Conservation (phyloP, 352 stramenopile genomes). For the Pythium guiyangense region DNA sequence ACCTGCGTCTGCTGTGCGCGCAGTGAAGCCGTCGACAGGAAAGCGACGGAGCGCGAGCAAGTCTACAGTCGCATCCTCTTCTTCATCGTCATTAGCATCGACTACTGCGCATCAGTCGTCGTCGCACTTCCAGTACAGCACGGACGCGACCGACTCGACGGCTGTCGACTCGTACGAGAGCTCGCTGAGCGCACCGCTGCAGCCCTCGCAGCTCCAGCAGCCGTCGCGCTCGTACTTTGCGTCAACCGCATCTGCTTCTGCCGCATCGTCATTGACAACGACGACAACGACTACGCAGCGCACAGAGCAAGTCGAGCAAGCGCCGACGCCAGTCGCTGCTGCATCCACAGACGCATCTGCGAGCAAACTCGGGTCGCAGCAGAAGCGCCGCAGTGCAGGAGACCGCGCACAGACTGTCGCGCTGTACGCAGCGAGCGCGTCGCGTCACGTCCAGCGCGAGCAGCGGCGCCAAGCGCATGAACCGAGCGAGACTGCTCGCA, state of each 20-base stretch:
- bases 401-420: not conserved
- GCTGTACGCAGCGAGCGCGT: not conserved
- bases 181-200: not conserved
- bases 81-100: too few species aligned
- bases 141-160: not conserved
- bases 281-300: not conserved
- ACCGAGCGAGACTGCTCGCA: too few species aligned
- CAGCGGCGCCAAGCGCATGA: too few species aligned
- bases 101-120: not conserved
- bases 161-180: not conserved
- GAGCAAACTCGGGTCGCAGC: not conserved
- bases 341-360: not conserved
- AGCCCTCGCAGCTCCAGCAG: conserved; percentile 11
- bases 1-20: not conserved
- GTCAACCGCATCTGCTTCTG: conserved; percentile 5
- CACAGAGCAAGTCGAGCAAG: not conserved
- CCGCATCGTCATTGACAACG: not conserved
- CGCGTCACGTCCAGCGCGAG: not conserved
- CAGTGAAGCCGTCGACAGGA: not conserved
- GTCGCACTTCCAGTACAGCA: not conserved
- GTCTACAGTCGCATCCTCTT: not conserved
- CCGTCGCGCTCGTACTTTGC: conserved; percentile 15
- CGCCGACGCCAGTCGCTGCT: not conserved
- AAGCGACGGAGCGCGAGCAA: not conserved
- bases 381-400: not conserved